Evolutionary conservation across 495 filamentous ascomycete genomes (phyloP).

Genomic region (Hypoxylon perforatum): DNA sequence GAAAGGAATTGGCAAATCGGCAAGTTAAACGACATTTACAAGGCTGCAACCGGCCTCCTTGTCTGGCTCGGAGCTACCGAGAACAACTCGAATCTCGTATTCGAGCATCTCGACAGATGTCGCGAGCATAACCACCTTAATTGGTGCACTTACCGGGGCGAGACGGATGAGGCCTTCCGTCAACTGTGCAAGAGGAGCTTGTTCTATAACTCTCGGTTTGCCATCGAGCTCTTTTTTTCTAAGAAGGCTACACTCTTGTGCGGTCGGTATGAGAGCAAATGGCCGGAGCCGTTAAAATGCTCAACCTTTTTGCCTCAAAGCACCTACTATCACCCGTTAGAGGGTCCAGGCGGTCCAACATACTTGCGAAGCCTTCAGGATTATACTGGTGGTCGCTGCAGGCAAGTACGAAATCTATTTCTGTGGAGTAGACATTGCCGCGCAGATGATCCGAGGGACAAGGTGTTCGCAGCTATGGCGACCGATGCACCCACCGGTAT

Average conservation of each 20-base stretch:
- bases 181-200: slow-evolving; percentile 6
- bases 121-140: slow-evolving; percentile 19
- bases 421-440: slow-evolving; percentile 23
- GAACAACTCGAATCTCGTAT: slow-evolving; percentile 27
- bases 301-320: slow-evolving; percentile 3
- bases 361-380: slow-evolving; percentile 20
- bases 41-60: slow-evolving; percentile 11
- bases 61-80: slow-evolving; percentile 21
- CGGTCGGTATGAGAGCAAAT: slow-evolving; percentile 14
- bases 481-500: neutral
- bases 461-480: slow-evolving; percentile 13
- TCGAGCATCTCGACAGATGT: slow-evolving; percentile 27
- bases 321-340: slow-evolving; percentile 22
- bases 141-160: slow-evolving; percentile 23
- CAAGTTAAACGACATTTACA: slow-evolving; percentile 1
- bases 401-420: slow-evolving; percentile 1
- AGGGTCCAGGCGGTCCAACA: slow-evolving; percentile 14
- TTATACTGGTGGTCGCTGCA: neutral
- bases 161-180: slow-evolving; percentile 10
- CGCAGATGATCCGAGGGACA: slow-evolving; percentile 19
- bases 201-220: slow-evolving; percentile 18
- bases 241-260: slow-evolving; percentile 12
- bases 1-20: neutral
- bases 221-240: slow-evolving; percentile 10
- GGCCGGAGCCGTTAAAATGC: slow-evolving; percentile 13